Base-by-base conservation (phyloP, 2,329 filamentous ascomycete genomes). In the Westerdykella sp. region DNA sequence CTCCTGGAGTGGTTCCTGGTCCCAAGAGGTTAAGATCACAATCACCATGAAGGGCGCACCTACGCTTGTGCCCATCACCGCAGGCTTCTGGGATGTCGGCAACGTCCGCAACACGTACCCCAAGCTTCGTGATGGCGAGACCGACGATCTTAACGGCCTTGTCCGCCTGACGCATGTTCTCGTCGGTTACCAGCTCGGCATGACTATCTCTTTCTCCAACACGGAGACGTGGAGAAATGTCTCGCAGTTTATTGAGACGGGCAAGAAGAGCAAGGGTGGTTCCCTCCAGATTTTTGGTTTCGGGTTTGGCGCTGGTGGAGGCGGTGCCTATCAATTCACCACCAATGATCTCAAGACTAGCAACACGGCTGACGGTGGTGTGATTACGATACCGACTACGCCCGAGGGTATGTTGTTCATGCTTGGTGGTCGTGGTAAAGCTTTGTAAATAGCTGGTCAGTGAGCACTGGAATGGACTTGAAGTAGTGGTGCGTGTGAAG, bases 361-460 rank as follows among this genome's bases (percentile, higher is more conserved):
- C 11, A 18, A 15, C n/a, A 43, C 40, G 4, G 22, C 30, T 14
- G 37, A 40, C 18, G 44, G 43, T 13, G 43, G 43, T 28, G 31
- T 39, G 11, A 39, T 46, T 14, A 39, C 14, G 5, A 42, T 46
- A 16, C 40, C 44, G 5, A 10, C 12, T 30, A 43, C 44, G 30
- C 40, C 43, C 18, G 44, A 43, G 40, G 44, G 44, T n/a, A 43
- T 43, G 40, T 14, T 46, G 14, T 46, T 46, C 40, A 16, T 46
- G 40, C 40, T 46, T 4, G 44, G 44, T 18, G 40, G 36, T 3
- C n/a, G 40, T 3, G 40, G 40, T 6, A 43, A 36, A 21, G 40
- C 40, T 23, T 21, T 42, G 32, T 42, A 36, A 37, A 37, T 34
- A 15, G 28, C n/a, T 22, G 13, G 25, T 21, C 16, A 31, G 25